Base-by-base conservation (phyloP, 2,329 filamentous ascomycete genomes). In the Akanthomyces lecanii region DNA sequence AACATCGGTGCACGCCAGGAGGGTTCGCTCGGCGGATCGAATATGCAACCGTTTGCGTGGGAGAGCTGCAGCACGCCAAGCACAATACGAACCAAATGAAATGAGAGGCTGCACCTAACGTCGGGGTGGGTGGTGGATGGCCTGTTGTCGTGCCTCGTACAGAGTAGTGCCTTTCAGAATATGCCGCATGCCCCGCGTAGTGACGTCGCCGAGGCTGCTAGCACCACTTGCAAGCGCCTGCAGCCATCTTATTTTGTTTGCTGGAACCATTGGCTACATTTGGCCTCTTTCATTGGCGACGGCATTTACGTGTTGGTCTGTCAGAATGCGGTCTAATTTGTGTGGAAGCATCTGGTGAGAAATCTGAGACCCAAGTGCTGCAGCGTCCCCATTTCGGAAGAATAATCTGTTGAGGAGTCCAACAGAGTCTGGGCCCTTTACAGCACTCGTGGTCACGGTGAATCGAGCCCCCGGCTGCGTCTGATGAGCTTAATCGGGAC, bases 121-220 rank as follows among this genome's bases (percentile, higher is more conserved):
- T 42, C 25, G 25, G 42, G 30, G n/a, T 38, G 54, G 54, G 40
- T 36, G 44, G 55, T 58, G 56, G 56, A 52, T 44, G 47, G 38
- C 47, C 38, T 52, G 36, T 52, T 44, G 48, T 51, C 21, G n/a
- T 52, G 48, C 28, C 5, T 47, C 28, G 28, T 18, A 23, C 23
- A 21, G 6, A 23, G 14, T 47, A 14, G 54, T 57, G 54, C 54
- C 48, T 61, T 18, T 18, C 28, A 18, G 40, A 61, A 61, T 61
- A 61, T 61, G 58, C 58, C 58, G 58, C 58, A 61, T 53, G 58
- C 50, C 58, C 58, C 58, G 58, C 58, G 58, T 54, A 21, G 50
- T 61, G 58, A 54, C 58, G 58, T 61, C 58, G 58, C 48, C 42
- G 58, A 54, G 58, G 33, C 40, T 54, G 40, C 47, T 54, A 54